Percentiles rank a stretch among this genome's conserved stretches.
Conservation (phyloP, 2,329 filamentous ascomycete genomes). For the Teratosphaeria zuluensis region DNA sequence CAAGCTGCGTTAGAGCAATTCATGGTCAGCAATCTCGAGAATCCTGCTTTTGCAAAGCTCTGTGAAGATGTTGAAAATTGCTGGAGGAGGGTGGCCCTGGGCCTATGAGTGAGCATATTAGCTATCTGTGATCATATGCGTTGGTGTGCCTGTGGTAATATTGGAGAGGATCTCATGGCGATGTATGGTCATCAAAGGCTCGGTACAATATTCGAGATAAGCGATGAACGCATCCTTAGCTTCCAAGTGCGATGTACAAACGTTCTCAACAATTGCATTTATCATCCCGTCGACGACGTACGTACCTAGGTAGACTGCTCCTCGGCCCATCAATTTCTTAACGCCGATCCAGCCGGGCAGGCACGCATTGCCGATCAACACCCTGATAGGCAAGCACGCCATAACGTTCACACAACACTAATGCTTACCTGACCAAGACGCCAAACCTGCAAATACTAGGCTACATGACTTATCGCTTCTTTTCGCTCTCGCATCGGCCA, state of each 20-base stretch:
- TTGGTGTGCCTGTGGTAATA: background rate
- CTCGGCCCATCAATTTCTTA: background rate
- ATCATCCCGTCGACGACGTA: too few relatives aligned
- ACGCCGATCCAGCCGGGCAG: background rate
- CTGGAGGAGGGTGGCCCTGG: conserved; percentile 41
- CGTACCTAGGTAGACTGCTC: too few relatives aligned
- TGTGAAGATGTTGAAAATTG: conserved; percentile 41
- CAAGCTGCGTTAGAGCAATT: conserved; percentile 38
- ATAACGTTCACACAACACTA: background rate
- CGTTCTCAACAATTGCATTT: too few relatives aligned
- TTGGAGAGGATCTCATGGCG: background rate
- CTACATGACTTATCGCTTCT: too few relatives aligned
- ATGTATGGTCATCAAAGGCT: too few relatives aligned
- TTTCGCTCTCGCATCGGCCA: too few relatives aligned
- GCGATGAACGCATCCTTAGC: too few relatives aligned
- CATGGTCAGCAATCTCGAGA: conserved; percentile 40
- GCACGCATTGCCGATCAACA: background rate
- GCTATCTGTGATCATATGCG: background rate
- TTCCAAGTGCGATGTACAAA: too few relatives aligned
- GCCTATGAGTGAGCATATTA: conserved; percentile 16
- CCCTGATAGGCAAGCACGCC: background rate
- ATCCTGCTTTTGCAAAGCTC: conserved; percentile 41
- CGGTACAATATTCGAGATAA: background rate
- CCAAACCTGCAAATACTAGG: too few relatives aligned
- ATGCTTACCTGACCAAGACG: background rate